Evolutionary conservation across 2,329 filamentous ascomycete genomes (phyloP).

Genomic region (Fonsecaea nubica): DNA sequence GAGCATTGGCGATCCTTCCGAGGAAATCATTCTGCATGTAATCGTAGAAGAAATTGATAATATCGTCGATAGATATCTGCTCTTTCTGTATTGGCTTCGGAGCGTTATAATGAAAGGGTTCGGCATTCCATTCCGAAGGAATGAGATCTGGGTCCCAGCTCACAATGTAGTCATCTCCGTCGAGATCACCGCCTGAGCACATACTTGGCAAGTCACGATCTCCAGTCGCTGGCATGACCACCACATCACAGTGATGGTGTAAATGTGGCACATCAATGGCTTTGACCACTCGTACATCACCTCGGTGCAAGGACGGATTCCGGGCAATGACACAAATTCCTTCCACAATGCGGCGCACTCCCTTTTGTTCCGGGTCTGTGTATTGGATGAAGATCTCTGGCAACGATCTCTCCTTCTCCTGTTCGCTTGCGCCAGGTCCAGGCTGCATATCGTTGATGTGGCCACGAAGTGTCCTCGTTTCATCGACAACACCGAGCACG

Average conservation of each 20-base stretch:
- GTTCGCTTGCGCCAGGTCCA: conserved; percentile 39
- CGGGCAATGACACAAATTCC: conserved; percentile 84
- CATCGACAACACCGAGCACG: conserved; percentile 86
- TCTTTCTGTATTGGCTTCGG: conserved; percentile 64
- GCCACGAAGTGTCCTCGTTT: conserved; percentile 76
- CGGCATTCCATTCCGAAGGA: conserved; percentile 71
- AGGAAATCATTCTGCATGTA: conserved; percentile 93
- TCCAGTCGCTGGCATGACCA: conserved; percentile 83
- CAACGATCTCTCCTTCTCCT: conserved; percentile 60
- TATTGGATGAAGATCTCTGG: conserved; percentile 92
- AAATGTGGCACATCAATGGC: conserved; percentile 79
- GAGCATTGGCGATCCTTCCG: conserved; percentile 78
- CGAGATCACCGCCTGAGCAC: conserved; percentile 94
- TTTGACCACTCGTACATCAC: conserved; percentile 85
- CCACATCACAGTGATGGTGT: conserved; percentile 78
- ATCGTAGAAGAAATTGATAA: conserved; percentile 83
- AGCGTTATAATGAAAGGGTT: conserved; percentile 77
- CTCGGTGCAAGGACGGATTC: conserved; percentile 92
- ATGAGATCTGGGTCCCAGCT: conserved; percentile 84
- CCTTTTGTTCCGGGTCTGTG: conserved; percentile 60
- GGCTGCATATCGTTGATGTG: conserved; percentile 62
- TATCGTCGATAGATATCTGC: conserved; percentile 73
- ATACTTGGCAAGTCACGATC: conserved; percentile 88
- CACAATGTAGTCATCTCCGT: conserved; percentile 94
- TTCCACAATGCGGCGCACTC: conserved; percentile 69